Evolutionary conservation across 139 green algal species (phyloP), one percentile per base, ranked within the genome.

Genomic region (Ettlia oleoabundans): DNA sequence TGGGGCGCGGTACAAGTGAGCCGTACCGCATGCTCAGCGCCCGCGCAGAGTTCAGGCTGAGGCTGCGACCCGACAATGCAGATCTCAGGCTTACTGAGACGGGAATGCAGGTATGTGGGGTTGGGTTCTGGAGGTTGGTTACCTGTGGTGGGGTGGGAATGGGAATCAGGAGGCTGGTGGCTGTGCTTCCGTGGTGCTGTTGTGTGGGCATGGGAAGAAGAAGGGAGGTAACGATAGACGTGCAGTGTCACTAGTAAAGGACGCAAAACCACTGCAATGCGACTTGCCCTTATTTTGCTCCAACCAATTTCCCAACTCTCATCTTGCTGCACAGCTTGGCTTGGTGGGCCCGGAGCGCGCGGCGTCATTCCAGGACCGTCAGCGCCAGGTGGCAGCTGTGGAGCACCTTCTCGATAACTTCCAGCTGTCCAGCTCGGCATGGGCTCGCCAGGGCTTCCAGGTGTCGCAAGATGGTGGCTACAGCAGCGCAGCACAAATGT

Each of bases 11-110:
- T 41, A 91, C 88, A 13, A 41, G 42, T 21, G 89, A 93, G 79
- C 89, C 89, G 15, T 93, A 93, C 75, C 84, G 89, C 62, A 93
- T 93, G 89, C 86, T 93, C 21, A 84, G 33, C 28, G 81, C 89
- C 0, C 81, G 89, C 33, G 89, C 88, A 24, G 89, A 93, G 61
- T 92, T 89, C 55, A 68, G 89, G n/a, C 82, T 93, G 58, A 41
- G 42, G 38, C 75, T 94, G 72, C 78, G 90, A 2, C 68, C 89
- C 2, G 90, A 94, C 66, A 93, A 90, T 40, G 90, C 90, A 6
- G 90, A 94, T 53, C 32, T 86, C 35, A 72, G 90, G 55, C 77
- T 94, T 18, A 89, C 86, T 4, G 40, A 81, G 52, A 15, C 43
- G 43, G 90, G 88, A 30, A 69, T 84, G 10, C 40, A 81, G n/a